Conservation (phyloP, 495 filamentous ascomycete species). For the Hypoxylon lienhwacheense region DNA sequence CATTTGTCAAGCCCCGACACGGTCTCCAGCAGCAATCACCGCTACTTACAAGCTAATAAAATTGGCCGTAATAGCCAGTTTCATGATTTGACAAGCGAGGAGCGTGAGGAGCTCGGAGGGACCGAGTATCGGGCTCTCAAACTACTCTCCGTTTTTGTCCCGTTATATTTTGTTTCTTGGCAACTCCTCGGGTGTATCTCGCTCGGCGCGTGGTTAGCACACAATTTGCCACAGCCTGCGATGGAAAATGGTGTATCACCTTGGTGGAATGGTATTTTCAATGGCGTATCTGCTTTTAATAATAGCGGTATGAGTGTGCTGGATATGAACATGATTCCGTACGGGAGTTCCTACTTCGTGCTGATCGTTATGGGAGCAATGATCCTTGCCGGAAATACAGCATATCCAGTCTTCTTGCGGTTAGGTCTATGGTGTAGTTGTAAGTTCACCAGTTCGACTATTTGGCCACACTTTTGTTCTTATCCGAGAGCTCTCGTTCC, state of each 20-base stretch:
- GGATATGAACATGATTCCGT: slow-evolving; percentile 78
- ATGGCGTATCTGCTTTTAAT: slow-evolving; percentile 77
- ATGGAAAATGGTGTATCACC: slow-evolving; percentile 64
- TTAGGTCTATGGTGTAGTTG: slow-evolving; percentile 70
- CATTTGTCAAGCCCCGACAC: slow-evolving; percentile 19
- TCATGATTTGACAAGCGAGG: slow-evolving; percentile 63
- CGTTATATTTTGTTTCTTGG: slow-evolving; percentile 72
- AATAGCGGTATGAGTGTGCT: slow-evolving; percentile 82
- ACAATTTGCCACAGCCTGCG: slow-evolving; percentile 59
- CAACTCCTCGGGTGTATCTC: slow-evolving; percentile 71
- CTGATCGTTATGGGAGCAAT: slow-evolving; percentile 74
- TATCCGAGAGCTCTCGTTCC: not conserved
- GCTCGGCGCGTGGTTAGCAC: slow-evolving; percentile 70
- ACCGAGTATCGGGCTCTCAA: slow-evolving; percentile 78
- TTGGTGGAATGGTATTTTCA: slow-evolving; percentile 73
- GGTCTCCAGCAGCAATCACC: slow-evolving; percentile 1
- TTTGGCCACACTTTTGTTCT: not conserved
- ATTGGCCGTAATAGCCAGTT: slow-evolving; percentile 76
- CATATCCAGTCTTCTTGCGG: slow-evolving; percentile 74
- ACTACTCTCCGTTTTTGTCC: slow-evolving; percentile 71
- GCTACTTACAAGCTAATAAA: slow-evolving; percentile 37
- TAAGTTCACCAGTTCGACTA: slow-evolving; percentile 37
- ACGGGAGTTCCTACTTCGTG: slow-evolving; percentile 66
- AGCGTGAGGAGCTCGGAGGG: slow-evolving; percentile 74
- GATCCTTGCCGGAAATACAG: slow-evolving; percentile 84